A percentile compares a stretch with the other conserved stretches of the same genome.
phyloP scores from a whole-genome alignment of 805 yeast species.

The Suhomyces pyralidae region DNA sequence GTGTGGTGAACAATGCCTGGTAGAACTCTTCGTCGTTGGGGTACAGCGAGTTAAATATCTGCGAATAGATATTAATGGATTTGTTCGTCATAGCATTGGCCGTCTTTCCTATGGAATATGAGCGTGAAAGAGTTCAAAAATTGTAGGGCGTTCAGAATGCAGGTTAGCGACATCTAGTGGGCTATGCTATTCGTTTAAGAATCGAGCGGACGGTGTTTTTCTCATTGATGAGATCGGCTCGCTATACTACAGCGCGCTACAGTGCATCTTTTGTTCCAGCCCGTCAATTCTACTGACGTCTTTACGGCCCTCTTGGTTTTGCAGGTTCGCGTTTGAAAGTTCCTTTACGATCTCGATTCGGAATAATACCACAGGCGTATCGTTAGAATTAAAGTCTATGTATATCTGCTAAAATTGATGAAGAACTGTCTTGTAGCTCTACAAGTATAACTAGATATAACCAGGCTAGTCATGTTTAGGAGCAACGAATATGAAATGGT shows the following conservation, averaged over 20 bases:
- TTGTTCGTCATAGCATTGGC: conserved; percentile 1
- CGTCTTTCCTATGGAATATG: neutral
- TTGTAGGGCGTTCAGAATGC: neutral
- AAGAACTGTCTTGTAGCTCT: neutral
- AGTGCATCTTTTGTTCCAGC: neutral
- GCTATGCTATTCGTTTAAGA: neutral
- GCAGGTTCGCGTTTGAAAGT: conserved; percentile 3
- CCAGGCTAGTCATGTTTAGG: neutral
- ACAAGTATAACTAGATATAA: neutral
- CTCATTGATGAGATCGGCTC: neutral
- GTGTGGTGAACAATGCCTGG: conserved; percentile 19
- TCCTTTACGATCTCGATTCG: neutral
- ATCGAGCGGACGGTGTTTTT: neutral
- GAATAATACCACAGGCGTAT: neutral
- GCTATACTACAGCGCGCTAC: neutral
- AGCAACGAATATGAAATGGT: conserved; percentile 20
- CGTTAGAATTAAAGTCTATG: neutral
- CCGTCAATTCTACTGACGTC: neutral
- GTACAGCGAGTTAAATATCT: conserved; percentile 17
- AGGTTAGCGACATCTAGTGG: neutral
- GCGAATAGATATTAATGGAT: conserved; percentile 19
- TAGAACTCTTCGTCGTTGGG: conserved; percentile 20
- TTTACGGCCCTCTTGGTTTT: neutral
- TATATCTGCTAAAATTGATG: neutral
- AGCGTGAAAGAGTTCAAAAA: neutral